Evolutionary conservation across 805 yeast species (phyloP), one percentile per base, ranked within the genome.

Genomic region (Candida railenensis): DNA sequence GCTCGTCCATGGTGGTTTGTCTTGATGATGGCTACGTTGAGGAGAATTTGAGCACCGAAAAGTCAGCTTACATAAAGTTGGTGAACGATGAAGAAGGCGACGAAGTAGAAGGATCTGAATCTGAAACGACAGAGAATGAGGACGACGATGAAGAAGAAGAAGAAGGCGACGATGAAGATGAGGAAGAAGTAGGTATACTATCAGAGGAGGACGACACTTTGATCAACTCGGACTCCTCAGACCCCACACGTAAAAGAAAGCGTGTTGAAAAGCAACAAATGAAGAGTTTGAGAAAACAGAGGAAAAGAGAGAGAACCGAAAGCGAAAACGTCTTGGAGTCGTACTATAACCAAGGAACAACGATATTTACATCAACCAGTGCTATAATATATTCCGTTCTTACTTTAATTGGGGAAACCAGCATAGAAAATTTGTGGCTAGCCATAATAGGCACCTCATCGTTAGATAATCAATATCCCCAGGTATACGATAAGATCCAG

Each of bases 361-460:
- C 89, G 0, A 69, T 88, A 2, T 73, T 82, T 8, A 81, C 89
- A 2, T 87, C 98, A 0, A 75, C 85, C 2, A 80, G 97, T 0
- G 78, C 89, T 16, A 90, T 87, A 48, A 73, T 89, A 2, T 94
- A 94, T 64, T 82, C 96, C 1, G 69, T 94, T 43, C 62, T 91
- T 19, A 81, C 96, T 0, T 71, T 83, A 14, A 80, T 92, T 40
- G 97, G 97, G 41, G 96, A 90, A 58, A 86, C 96, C 1, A 81
- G 74, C 53, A 53, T 77, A 12, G 85, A 81, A 42, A 70, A 70
- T 48, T 67, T 95, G 40, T 94, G 99, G 99, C 72, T 90, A 3
- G 77, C 96, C 0, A 84, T 94, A 2, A 78, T 92, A 11, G 99
- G 99, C 1, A 83, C 95, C 0, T 82, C 94, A 0, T 86, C 97